Percentiles rank a stretch among this genome's conserved stretches.
These are phyloP conservation scores for Suhomyces canberraensis DNA, from an alignment of 805 yeast genomes.

Conservation along the genomic window DNA sequence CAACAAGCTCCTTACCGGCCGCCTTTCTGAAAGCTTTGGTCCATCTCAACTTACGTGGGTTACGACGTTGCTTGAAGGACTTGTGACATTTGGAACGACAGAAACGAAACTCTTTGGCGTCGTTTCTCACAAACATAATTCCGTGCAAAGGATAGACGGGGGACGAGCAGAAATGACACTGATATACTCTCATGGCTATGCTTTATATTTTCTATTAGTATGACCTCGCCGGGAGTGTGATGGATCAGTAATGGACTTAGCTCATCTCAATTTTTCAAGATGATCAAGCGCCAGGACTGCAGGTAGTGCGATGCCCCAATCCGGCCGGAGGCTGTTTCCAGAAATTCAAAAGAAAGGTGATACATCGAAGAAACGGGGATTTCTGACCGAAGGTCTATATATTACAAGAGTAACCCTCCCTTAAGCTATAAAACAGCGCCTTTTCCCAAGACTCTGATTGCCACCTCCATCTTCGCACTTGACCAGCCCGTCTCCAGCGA, in stretches of 20 bases:
- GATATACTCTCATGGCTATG: slow-evolving; percentile 69
- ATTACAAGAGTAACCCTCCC: too few relatives aligned
- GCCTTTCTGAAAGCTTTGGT: slow-evolving; percentile 98
- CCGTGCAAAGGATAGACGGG: slow-evolving; percentile 88
- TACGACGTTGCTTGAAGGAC: slow-evolving; percentile 95
- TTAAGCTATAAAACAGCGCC: too few relatives aligned
- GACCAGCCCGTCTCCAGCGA: too few relatives aligned
- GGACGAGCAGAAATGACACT: slow-evolving; percentile 96
- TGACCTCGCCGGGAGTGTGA: neutral
- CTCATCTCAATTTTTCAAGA: slow-evolving; percentile 3
- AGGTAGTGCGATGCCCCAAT: slow-evolving; percentile 3
- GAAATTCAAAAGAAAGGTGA: too few relatives aligned
- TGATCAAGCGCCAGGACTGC: slow-evolving; percentile 1
- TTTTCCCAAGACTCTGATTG: too few relatives aligned
- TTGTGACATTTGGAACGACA: slow-evolving; percentile 98
- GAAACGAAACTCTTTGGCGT: slow-evolving; percentile 95
- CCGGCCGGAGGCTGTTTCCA: too few relatives aligned
- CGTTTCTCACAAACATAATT: slow-evolving; percentile 96
- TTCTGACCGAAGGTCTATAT: too few relatives aligned
- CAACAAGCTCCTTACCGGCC: slow-evolving; percentile 98
- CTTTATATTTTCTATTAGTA: neutral
- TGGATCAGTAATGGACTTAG: neutral
- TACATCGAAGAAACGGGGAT: too few relatives aligned
- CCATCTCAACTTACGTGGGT: slow-evolving; percentile 97
- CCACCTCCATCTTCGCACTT: too few relatives aligned